Evolutionary conservation across 139 green algal genomes (phyloP).

Genomic region (Pseudopediastrum boryanum): DNA sequence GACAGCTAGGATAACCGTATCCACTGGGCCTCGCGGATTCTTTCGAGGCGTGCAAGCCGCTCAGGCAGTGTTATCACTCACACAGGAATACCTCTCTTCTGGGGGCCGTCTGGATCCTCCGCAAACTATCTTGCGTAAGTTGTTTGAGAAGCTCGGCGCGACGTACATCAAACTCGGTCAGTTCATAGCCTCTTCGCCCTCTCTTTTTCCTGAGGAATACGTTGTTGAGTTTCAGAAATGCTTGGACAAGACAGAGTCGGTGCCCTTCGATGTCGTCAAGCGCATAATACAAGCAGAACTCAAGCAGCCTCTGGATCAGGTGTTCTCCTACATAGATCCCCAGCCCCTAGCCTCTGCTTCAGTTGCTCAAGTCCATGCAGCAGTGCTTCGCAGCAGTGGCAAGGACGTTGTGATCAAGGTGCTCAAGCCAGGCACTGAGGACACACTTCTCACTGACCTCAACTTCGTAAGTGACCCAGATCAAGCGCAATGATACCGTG

Average conservation of each 20-base stretch:
- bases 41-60: constrained; percentile 63
- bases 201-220: constrained; percentile 93
- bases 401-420: constrained; percentile 90
- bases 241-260: constrained; percentile 87
- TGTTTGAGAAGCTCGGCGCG: constrained; percentile 95
- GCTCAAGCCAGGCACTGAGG: constrained; percentile 94
- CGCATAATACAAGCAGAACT: constrained; percentile 77
- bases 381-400: constrained; percentile 72
- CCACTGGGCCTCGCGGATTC: constrained; percentile 58
- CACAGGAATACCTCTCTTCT: constrained; percentile 43
- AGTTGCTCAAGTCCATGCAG: constrained; percentile 93
- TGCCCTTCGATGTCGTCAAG: constrained; percentile 81
- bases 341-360: constrained; percentile 87
- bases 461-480: constrained; percentile 67
- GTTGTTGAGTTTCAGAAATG: constrained; percentile 97
- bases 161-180: constrained; percentile 95
- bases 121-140: constrained; percentile 68
- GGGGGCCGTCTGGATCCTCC: constrained; percentile 33
- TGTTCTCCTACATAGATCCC: constrained; percentile 88
- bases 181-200: constrained; percentile 80
- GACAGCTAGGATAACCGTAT: constrained; percentile 47
- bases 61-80: constrained; percentile 47
- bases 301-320: constrained; percentile 61
- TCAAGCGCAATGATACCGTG: too few species aligned
- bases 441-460: constrained; percentile 89